Evolutionary conservation across 2,329 filamentous ascomycete species (phyloP).

Genomic region (Pseudogymnoascus sp.): DNA sequence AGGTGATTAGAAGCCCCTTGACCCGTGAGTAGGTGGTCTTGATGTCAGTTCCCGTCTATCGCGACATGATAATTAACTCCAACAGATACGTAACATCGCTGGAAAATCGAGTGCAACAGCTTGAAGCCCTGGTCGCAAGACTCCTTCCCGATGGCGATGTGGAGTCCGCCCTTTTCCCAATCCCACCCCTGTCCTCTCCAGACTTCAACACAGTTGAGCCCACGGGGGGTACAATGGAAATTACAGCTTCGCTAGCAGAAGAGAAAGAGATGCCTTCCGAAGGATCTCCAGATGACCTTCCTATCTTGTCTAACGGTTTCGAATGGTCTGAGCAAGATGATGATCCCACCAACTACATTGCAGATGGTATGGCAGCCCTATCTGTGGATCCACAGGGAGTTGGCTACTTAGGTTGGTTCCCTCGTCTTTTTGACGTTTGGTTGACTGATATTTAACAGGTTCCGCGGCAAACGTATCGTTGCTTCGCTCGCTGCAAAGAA

Average conservation of each 20-base stretch:
- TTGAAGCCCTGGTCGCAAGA: not conserved
- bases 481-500: not conserved
- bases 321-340: not conserved
- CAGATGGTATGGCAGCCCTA: constrained; percentile 17
- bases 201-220: not conserved
- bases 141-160: not conserved
- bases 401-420: constrained; percentile 13
- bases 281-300: not conserved
- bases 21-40: not conserved
- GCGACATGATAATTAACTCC: not conserved
- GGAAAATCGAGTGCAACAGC: not conserved
- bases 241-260: not conserved
- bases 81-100: not conserved
- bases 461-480: not conserved
- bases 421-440: not conserved
- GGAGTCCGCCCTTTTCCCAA: not conserved
- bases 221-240: not conserved
- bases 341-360: not conserved
- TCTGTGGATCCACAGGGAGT: constrained; percentile 13
- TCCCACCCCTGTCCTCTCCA: not conserved
- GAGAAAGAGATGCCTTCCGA: not conserved
- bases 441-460: not conserved
- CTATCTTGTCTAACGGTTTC: not conserved
- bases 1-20: not conserved
- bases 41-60: not conserved